Conservation (phyloP, 352 stramenopile species). For the Phytophthora rubi region DNA sequence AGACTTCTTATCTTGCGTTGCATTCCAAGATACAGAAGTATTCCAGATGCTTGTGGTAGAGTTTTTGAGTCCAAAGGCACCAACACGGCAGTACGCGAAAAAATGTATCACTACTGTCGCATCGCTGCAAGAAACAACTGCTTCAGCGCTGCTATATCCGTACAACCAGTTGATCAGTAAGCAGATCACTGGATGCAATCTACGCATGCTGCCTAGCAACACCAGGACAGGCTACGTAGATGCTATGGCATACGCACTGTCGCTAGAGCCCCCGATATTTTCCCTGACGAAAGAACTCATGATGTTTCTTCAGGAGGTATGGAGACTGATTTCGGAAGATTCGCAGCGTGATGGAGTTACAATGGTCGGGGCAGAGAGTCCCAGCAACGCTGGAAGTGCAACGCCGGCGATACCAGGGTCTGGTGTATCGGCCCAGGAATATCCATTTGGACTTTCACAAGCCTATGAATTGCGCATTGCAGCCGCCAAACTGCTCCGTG, state of each 20-base stretch:
- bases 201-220: constrained; percentile 70
- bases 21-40: constrained; percentile 86
- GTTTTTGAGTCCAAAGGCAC: constrained; percentile 77
- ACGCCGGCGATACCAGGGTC: constrained; percentile 41
- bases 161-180: constrained; percentile 89
- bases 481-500: constrained; percentile 87
- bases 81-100: constrained; percentile 76
- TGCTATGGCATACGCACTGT: constrained; percentile 82
- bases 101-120: constrained; percentile 71
- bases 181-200: constrained; percentile 81
- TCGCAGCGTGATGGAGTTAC: constrained; percentile 35
- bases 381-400: constrained; percentile 26
- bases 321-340: constrained; percentile 85
- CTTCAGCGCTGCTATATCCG: constrained; percentile 75
- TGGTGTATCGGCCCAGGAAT: constrained; percentile 77
- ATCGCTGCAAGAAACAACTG: constrained; percentile 57
- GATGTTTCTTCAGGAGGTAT: constrained; percentile 87
- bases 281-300: constrained; percentile 87
- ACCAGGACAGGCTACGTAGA: constrained; percentile 87
- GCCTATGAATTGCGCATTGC: constrained; percentile 85
- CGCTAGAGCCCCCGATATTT: constrained; percentile 81
- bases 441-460: constrained; percentile 87
- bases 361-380: constrained; percentile 37
- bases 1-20: constrained; percentile 71
- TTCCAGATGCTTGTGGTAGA: constrained; percentile 91